Evolutionary conservation across 495 filamentous ascomycete species (phyloP).

Genomic region (Daldinia loculata): DNA sequence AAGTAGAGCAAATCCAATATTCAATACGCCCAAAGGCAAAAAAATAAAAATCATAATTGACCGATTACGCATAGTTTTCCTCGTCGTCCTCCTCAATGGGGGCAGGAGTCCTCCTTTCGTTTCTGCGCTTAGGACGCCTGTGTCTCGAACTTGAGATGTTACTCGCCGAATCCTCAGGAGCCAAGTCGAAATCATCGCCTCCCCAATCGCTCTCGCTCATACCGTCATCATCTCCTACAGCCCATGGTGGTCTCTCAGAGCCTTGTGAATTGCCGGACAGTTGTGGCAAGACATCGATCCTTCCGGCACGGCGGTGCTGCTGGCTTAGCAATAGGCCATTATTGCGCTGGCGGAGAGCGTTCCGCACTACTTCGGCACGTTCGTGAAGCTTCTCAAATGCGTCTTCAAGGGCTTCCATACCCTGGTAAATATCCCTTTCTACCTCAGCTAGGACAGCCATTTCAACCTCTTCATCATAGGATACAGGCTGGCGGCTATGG

Average conservation of each 20-base stretch:
- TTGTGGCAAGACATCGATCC: constrained; percentile 57
- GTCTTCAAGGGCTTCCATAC: constrained; percentile 94
- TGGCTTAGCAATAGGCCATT: constrained; percentile 80
- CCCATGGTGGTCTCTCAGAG: constrained; percentile 56
- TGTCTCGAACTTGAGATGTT: constrained; percentile 82
- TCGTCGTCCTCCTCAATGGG: constrained; percentile 87
- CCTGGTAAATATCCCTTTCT: constrained; percentile 89
- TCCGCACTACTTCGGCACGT: constrained; percentile 83
- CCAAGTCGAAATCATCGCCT: constrained; percentile 77
- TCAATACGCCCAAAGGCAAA: constrained; percentile 2
- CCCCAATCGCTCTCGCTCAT: constrained; percentile 69
- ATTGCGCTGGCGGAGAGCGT: constrained; percentile 77
- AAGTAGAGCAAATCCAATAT: constrained; percentile 27
- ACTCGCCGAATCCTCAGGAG: constrained; percentile 79
- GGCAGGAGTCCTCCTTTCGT: constrained; percentile 81
- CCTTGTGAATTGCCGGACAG: constrained; percentile 46
- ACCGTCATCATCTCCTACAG: constrained; percentile 54
- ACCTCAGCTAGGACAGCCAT: constrained; percentile 88
- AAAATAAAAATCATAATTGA: background rate
- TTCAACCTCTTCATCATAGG: constrained; percentile 93
- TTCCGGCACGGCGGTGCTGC: constrained; percentile 70
- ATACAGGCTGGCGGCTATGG: constrained; percentile 63
- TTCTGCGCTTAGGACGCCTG: constrained; percentile 73
- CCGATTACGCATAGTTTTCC: constrained; percentile 45
- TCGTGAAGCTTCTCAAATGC: constrained; percentile 92